Percentiles rank a stretch among this genome's conserved stretches.
Evolutionary conservation across 345 rosid species (phyloP).

Genomic region (Mercurialis annua): DNA sequence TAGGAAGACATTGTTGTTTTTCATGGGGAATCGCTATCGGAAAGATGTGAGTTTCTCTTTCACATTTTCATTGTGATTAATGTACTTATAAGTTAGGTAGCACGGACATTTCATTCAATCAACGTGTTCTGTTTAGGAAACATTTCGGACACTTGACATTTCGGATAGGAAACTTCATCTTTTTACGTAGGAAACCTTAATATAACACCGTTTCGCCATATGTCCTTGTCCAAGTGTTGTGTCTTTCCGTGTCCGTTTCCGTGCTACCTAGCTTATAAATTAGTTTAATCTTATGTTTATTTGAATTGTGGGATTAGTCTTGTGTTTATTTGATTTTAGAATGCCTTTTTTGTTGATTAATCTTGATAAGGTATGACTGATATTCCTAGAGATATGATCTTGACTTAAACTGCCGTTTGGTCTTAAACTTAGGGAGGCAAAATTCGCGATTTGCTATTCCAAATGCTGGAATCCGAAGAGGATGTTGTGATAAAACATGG

Average conservation of each 20-base stretch:
- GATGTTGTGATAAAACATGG: constrained; percentile 90
- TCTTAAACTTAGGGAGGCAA: constrained; percentile 69
- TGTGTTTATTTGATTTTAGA: neutral
- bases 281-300: too few species aligned
- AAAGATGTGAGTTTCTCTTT: constrained; percentile 55
- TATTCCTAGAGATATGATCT: constrained; percentile 6
- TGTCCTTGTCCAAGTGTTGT: too few species aligned
- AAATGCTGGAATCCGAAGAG: constrained; percentile 72
- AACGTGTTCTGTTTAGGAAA: too few species aligned
- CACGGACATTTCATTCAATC: too few species aligned
- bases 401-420: constrained; percentile 1
- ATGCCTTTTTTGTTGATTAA: too few species aligned
- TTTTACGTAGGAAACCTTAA: too few species aligned
- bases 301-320: neutral
- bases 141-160: too few species aligned
- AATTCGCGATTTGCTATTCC: constrained; percentile 87
- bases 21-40: constrained; percentile 96
- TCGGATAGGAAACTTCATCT: too few species aligned
- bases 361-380: neutral
- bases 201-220: too few species aligned
- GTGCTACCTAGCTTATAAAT: neutral
- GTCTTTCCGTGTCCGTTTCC: too few species aligned
- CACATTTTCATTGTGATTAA: neutral
- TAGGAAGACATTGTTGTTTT: constrained; percentile 74
- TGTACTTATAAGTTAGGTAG: too few species aligned